Conservation (phyloP, 2,329 filamentous ascomycete species). For the Rutstroemia sp. region DNA sequence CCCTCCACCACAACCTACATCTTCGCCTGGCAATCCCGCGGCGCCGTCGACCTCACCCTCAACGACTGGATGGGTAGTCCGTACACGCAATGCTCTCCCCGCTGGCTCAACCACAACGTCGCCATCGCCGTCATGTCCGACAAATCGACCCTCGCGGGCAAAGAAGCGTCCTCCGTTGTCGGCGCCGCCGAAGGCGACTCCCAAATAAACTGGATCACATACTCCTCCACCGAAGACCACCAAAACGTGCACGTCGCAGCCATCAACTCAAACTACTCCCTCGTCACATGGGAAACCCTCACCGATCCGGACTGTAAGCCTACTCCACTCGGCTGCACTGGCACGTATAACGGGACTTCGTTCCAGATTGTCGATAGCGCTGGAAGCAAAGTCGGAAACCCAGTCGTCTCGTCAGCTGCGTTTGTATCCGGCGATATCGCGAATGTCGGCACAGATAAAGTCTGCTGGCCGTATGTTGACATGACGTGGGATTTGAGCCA, state of each 20-base stretch:
- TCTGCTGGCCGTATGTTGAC: constrained; percentile 55
- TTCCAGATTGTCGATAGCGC: constrained; percentile 49
- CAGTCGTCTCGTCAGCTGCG: constrained; percentile 43
- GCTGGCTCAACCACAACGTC: constrained; percentile 44
- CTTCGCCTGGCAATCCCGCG: constrained; percentile 56
- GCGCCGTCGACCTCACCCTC: constrained; percentile 44
- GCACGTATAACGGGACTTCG: constrained; percentile 49
- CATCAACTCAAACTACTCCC: constrained; percentile 43
- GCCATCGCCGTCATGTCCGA: constrained; percentile 49
- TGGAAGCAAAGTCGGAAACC: constrained; percentile 44
- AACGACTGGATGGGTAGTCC: constrained; percentile 52
- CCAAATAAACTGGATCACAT: constrained; percentile 53
- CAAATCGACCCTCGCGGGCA: constrained; percentile 48
- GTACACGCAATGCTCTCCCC: constrained; percentile 39
- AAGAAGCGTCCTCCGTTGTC: constrained; percentile 46
- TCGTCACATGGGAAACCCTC: constrained; percentile 56
- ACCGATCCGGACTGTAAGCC: constrained; percentile 45
- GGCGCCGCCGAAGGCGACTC: constrained; percentile 46
- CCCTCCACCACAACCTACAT: constrained; percentile 45
- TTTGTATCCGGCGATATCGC: constrained; percentile 56
- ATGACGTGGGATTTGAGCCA: constrained; percentile 43
- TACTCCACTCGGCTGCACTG: constrained; percentile 52
- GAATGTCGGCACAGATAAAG: constrained; percentile 41
- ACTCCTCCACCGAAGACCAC: constrained; percentile 41
- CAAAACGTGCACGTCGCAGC: constrained; percentile 52